These are phyloP conservation scores for Rhizopogon parksii DNA, from an alignment of 1,284 basidiomycete genomes.

Conservation along the genomic window DNA sequence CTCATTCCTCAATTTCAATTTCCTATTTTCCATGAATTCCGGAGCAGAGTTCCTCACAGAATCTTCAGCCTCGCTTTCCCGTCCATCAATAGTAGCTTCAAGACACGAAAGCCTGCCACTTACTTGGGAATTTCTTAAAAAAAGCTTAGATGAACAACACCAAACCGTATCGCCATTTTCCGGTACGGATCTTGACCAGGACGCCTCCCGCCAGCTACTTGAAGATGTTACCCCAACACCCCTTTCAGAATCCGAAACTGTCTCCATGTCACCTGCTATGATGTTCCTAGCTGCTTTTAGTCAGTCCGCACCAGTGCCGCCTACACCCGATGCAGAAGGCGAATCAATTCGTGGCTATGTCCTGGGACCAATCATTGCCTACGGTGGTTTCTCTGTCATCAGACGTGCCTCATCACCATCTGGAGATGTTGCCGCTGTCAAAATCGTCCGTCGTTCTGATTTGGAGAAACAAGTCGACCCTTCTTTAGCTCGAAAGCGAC, in stretches of 20 bases:
- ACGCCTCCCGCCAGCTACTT: constrained; percentile 17
- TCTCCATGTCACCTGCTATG: constrained; percentile 62
- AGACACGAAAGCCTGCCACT: constrained; percentile 6
- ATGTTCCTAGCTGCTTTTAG: constrained; percentile 72
- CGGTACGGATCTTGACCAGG: constrained; percentile 23
- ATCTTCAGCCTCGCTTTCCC: constrained; percentile 10
- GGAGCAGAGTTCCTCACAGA: neutral
- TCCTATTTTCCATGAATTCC: neutral
- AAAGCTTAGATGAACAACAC: constrained; percentile 8
- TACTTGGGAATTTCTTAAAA: constrained; percentile 11
- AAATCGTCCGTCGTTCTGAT: constrained; percentile 64
- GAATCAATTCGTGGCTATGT: constrained; percentile 62
- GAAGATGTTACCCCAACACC: constrained; percentile 1
- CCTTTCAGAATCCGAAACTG: constrained; percentile 13
- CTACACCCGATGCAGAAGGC: constrained; percentile 52
- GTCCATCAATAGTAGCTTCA: neutral
- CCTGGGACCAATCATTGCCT: constrained; percentile 73
- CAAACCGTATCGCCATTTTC: constrained; percentile 5
- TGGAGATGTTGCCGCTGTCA: constrained; percentile 74
- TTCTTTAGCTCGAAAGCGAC: constrained; percentile 42
- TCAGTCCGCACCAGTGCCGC: constrained; percentile 23
- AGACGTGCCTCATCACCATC: constrained; percentile 61
- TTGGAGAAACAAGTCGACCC: constrained; percentile 45
- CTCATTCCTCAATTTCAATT: neutral
- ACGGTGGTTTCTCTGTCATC: constrained; percentile 85